Evolutionary conservation across 2,329 filamentous ascomycete species (phyloP).

Genomic region (Penicillium occitanis): DNA sequence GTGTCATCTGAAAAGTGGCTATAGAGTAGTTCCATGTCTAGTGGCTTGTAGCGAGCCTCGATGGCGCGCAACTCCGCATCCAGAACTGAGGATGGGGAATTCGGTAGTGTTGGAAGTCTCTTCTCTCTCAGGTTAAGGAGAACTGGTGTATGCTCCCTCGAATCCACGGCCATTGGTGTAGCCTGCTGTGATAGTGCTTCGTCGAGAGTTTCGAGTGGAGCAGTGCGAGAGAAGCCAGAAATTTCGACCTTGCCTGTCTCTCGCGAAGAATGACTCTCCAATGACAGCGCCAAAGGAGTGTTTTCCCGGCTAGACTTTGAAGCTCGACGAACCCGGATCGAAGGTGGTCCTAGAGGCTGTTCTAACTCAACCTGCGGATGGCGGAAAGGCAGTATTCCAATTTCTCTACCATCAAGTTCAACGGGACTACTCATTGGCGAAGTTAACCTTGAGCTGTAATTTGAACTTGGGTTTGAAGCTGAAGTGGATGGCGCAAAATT

Average conservation of each 20-base stretch:
- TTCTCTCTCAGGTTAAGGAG: conserved; percentile 37
- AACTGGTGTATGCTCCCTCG: conserved; percentile 27
- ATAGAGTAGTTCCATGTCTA: conserved; percentile 36
- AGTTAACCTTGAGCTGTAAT: conserved; percentile 18
- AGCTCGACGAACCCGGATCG: conserved; percentile 40
- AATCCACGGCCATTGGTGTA: conserved; percentile 28
- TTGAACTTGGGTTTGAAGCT: conserved; percentile 19
- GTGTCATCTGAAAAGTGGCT: conserved; percentile 47
- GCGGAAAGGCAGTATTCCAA: conserved; percentile 24
- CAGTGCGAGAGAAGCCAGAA: conserved; percentile 8
- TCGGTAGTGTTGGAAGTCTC: conserved; percentile 47
- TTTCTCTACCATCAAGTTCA: neutral
- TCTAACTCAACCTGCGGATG: conserved; percentile 23
- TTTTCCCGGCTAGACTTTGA: conserved; percentile 30
- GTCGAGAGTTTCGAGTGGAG: conserved; percentile 26
- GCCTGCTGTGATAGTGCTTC: conserved; percentile 25
- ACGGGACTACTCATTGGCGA: conserved; percentile 18
- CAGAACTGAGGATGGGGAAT: conserved; percentile 48
- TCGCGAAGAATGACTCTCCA: conserved; percentile 19
- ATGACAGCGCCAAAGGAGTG: conserved; percentile 27
- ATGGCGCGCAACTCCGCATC: conserved; percentile 41
- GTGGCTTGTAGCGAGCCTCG: conserved; percentile 33
- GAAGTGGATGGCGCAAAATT: neutral
- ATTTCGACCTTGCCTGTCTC: conserved; percentile 11
- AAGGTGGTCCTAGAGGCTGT: conserved; percentile 26